Percentiles rank a stretch among this genome's conserved stretches.
Conservation (phyloP, 805 yeast species). For the Middelhovenomyces tepae region DNA sequence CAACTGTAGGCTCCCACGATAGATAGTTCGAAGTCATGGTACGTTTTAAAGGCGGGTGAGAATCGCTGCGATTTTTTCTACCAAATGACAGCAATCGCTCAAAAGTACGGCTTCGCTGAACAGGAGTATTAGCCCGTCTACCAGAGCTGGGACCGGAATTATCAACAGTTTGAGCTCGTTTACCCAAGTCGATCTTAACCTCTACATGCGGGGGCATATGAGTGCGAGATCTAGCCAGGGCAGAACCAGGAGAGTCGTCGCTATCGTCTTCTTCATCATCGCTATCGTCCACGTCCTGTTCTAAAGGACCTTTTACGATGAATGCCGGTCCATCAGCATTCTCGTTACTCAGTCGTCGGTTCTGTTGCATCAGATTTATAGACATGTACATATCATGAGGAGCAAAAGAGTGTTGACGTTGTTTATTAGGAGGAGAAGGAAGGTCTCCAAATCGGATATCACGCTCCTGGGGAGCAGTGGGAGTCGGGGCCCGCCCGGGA, state of each 20-base stretch:
- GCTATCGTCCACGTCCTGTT: slow-evolving; percentile 36
- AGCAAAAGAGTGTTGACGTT: slow-evolving; percentile 38
- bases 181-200: too few species aligned
- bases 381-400: slow-evolving; percentile 83
- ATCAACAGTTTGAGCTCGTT: background rate
- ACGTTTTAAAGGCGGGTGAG: too few species aligned
- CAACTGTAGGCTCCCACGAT: slow-evolving; percentile 87
- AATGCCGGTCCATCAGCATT: slow-evolving; percentile 68
- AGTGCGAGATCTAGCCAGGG: too few species aligned
- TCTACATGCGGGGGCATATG: too few species aligned
- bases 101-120: too few species aligned
- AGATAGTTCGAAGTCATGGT: slow-evolving; percentile 43
- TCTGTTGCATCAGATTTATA: slow-evolving; percentile 60
- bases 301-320: slow-evolving; percentile 70
- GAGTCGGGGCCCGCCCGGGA: background rate
- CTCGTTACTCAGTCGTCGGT: slow-evolving; percentile 27
- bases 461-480: slow-evolving; percentile 20
- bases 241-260: slow-evolving; percentile 4
- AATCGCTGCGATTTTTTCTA: too few species aligned
- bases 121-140: background rate
- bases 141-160: background rate
- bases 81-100: too few species aligned
- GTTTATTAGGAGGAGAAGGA: slow-evolving; percentile 30
- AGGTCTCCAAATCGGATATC: slow-evolving; percentile 50
- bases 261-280: slow-evolving; percentile 5